Evolutionary conservation across 108 stramenopile genomes (phyloP), one percentile per base, ranked within the genome.

Genomic region (Cylindrotheca fusiformis): DNA sequence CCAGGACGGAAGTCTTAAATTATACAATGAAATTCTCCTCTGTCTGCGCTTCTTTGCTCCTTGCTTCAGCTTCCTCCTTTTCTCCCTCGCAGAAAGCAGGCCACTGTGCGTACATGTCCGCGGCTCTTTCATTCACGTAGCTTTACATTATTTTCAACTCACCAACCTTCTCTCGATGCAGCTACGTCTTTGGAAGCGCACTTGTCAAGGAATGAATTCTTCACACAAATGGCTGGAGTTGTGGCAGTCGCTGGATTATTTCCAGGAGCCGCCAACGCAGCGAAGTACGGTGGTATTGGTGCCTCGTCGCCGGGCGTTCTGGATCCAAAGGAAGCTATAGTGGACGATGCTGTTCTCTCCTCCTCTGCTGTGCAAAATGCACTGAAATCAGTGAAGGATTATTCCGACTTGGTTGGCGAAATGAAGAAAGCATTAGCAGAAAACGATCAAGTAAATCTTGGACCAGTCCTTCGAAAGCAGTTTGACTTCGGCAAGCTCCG

Each of bases 401-500:
- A 85, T 66, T 60, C 69, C 23, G 57, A 68, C n/a, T 49, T 63
- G 17, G 84, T 94, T 23, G 48, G 32, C 25, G 83, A 81, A 28
- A 87, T 94, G 71, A 77, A 77, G 58, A 64, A 58, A 14, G 57
- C 78, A 3, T 62, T 95, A 32, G 52, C 55, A 19, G 41, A 65
- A 10, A 74, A 96, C 53, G 30, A 68, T 8, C 90, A 96, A 67
- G 85, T 86, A 18, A 86, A 94, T 58, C 57, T 96, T 47, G 72
- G 76, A 22, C 80, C 88, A 14, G 71, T 68, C 58, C 70, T 96
- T 30, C 74, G 88, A 27, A 87, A 85, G 75, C 72, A 81, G 21
- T 90, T 96, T 23, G 90, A 93, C 62, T 85, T 92, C 58, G 73
- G 79, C 14, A 68, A 83, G 21, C 31, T 94, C 31, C 86, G 95